These are phyloP conservation scores for Acer negundo DNA, from an alignment of 345 rosid genomes.

Conservation along the genomic window DNA sequence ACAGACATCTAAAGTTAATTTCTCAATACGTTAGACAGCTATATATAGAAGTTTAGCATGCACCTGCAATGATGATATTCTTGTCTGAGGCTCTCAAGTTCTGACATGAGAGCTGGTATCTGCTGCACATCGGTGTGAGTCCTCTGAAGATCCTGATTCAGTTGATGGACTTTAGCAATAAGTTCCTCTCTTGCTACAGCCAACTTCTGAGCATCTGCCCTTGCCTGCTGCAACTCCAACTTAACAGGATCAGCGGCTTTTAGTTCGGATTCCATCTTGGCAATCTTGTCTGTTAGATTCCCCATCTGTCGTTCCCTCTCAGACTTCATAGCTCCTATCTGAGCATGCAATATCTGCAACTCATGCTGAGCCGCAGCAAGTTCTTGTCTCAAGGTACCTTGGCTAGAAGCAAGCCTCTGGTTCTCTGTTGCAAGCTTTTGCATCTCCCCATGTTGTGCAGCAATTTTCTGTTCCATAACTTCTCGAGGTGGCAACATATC, in stretches of 20 bases:
- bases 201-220: constrained; percentile 69
- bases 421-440: constrained; percentile 89
- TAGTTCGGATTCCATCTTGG: constrained; percentile 79
- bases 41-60: constrained; percentile 24
- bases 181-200: constrained; percentile 77
- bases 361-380: constrained; percentile 93
- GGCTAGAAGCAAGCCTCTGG: constrained; percentile 81
- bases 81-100: constrained; percentile 80
- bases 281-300: constrained; percentile 63
- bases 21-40: constrained; percentile 1
- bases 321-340: constrained; percentile 65
- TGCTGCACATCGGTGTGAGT: constrained; percentile 78
- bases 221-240: constrained; percentile 74
- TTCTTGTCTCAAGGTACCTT: constrained; percentile 77
- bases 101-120: constrained; percentile 72
- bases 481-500: constrained; percentile 83
- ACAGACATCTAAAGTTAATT: background rate
- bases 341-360: constrained; percentile 74
- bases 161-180: constrained; percentile 69
- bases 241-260: constrained; percentile 68
- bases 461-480: constrained; percentile 86
- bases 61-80: constrained; percentile 97
- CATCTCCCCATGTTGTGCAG: constrained; percentile 81
- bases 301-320: constrained; percentile 84
- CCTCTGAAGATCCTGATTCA: constrained; percentile 77